These are phyloP conservation scores for Xylaria sp. DNA, from an alignment of 2,329 filamentous ascomycete species.

Conservation along the genomic window DNA sequence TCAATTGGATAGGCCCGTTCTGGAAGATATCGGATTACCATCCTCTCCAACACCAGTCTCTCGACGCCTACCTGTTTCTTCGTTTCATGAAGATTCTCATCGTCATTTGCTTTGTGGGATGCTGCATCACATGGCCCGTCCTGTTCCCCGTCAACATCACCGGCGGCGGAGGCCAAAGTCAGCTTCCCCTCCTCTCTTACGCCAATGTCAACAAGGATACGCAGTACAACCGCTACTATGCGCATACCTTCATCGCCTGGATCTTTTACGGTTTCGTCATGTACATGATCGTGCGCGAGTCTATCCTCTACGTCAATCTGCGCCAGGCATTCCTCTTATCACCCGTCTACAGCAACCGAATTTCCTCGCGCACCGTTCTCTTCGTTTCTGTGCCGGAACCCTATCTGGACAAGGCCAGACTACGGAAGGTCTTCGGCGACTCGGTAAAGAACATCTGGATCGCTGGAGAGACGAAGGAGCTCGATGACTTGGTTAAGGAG, in stretches of 20 bases:
- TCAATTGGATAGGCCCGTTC: conserved; percentile 73
- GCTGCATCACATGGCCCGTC: conserved; percentile 83
- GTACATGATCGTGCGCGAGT: conserved; percentile 85
- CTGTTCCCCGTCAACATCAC: conserved; percentile 87
- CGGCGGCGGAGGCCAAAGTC: conserved; percentile 65
- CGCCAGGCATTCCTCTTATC: conserved; percentile 91
- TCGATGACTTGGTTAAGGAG: conserved; percentile 81
- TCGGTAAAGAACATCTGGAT: conserved; percentile 87
- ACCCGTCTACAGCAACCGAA: conserved; percentile 79
- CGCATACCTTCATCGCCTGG: conserved; percentile 81
- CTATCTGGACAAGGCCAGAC: conserved; percentile 77
- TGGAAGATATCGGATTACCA: conserved; percentile 75
- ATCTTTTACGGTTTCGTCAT: conserved; percentile 87
- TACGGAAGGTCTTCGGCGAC: conserved; percentile 81
- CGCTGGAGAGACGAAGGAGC: conserved; percentile 73
- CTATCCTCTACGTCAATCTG: conserved; percentile 89
- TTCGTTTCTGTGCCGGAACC: conserved; percentile 82
- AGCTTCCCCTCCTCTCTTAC: conserved; percentile 82
- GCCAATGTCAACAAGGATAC: conserved; percentile 69
- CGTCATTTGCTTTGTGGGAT: conserved; percentile 81
- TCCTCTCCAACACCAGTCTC: conserved; percentile 85
- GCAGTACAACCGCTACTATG: conserved; percentile 72
- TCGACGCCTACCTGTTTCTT: conserved; percentile 90
- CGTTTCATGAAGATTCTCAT: conserved; percentile 82
- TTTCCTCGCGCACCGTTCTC: conserved; percentile 89